phyloP scores from a whole-genome alignment of 1,284 basidiomycete genomes.

The Peniophora sp. region DNA sequence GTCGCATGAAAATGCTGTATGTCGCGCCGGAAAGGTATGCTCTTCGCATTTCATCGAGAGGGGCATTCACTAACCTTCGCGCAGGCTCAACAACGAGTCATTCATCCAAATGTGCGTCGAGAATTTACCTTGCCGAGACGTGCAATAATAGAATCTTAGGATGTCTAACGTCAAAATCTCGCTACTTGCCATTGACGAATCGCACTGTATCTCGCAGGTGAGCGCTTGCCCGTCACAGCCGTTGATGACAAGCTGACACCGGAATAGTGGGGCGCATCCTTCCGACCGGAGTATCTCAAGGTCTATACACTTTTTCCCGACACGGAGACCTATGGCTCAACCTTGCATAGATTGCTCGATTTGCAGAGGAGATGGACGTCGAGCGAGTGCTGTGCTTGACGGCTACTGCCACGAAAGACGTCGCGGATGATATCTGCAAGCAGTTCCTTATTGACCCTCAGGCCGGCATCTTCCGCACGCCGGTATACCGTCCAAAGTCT shows the following conservation, averaged over 20 bases:
- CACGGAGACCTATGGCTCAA: neutral
- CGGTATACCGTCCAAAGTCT: constrained; percentile 33
- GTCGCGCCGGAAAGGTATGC: constrained; percentile 48
- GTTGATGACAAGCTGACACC: neutral
- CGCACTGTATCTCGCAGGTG: constrained; percentile 51
- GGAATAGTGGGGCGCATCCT: constrained; percentile 48
- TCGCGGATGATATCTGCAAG: constrained; percentile 57
- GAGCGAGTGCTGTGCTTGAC: constrained; percentile 71
- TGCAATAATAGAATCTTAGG: too few relatives aligned
- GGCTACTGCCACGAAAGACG: constrained; percentile 61
- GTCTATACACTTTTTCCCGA: neutral
- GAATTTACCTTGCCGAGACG: too few relatives aligned
- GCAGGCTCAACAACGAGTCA: constrained; percentile 35
- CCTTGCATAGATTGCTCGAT: constrained; percentile 33
- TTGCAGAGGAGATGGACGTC: constrained; percentile 51
- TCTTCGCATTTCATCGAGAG: constrained; percentile 4
- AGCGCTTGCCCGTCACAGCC: neutral
- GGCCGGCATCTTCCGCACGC: constrained; percentile 32
- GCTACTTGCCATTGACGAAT: constrained; percentile 66
- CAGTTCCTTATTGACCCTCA: constrained; percentile 39
- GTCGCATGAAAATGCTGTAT: constrained; percentile 40
- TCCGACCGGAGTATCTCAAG: constrained; percentile 44
- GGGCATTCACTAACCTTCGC: constrained; percentile 17
- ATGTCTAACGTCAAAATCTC: constrained; percentile 47
- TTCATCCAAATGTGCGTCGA: constrained; percentile 29